Conservation (phyloP, 208 protist genomes). For the Crithidia expoeki region DNA sequence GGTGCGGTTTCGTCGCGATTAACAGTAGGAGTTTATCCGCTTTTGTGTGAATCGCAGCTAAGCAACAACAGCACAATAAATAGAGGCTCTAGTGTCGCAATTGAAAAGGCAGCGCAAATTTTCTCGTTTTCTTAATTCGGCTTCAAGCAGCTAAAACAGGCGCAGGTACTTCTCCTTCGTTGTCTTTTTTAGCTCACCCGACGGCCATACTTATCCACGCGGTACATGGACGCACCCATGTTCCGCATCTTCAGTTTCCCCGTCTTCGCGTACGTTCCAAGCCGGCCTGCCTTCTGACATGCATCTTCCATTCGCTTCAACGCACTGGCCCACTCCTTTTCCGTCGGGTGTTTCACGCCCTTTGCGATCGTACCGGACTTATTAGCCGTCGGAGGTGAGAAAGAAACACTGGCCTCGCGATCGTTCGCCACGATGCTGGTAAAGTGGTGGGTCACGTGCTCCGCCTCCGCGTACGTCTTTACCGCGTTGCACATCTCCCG, state of each 20-base stretch:
- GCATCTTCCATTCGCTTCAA: slow-evolving; percentile 73
- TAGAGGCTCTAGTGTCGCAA: too few species aligned
- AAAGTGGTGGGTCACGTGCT: slow-evolving; percentile 77
- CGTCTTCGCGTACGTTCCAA: slow-evolving; percentile 78
- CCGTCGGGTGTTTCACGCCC: slow-evolving; percentile 63
- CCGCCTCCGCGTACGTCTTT: slow-evolving; percentile 57
- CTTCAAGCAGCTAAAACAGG: too few species aligned
- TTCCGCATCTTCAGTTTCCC: slow-evolving; percentile 71
- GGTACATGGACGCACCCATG: slow-evolving; percentile 69
- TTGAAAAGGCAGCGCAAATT: too few species aligned
- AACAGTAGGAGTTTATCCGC: too few species aligned
- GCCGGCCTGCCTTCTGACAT: slow-evolving; percentile 67
- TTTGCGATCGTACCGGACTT: slow-evolving; percentile 62
- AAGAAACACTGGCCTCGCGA: slow-evolving; percentile 67
- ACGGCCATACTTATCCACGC: slow-evolving; percentile 89
- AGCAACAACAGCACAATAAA: too few species aligned
- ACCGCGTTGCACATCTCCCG: slow-evolving; percentile 87
- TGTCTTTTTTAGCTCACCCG: slow-evolving; percentile 82
- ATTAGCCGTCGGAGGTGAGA: slow-evolving; percentile 59
- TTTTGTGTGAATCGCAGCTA: too few species aligned
- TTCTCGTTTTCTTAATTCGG: too few species aligned
- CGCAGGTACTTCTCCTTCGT: slow-evolving; percentile 5
- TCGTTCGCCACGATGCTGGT: slow-evolving; percentile 83
- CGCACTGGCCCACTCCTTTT: slow-evolving; percentile 82
- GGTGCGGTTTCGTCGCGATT: too few species aligned